Base-by-base conservation (phyloP, 176 grass and related monocot genomes). In the Oryza glumipatula region DNA sequence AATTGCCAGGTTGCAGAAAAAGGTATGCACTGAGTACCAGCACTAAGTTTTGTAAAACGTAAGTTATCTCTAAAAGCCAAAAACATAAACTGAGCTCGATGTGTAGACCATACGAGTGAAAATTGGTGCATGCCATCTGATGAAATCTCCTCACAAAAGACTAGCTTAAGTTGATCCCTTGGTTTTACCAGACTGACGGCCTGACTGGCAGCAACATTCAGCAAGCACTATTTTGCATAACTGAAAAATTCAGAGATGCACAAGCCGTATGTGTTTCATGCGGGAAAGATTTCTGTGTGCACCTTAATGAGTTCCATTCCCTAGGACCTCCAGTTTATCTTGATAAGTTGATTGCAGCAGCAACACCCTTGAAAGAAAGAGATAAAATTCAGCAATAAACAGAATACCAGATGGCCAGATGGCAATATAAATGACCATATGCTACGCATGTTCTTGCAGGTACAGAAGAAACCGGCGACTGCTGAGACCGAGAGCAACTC, bases 1-100 rank as follows among this genome's bases (percentile, higher is more conserved):
- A 9, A 35, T 74, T 11, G 43, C 23, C 58, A 35, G 2, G n/a
- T 30, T 66, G 33, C 70, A 83, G 26, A 71, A 83, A 73, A 83
- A 66, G 81, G 39, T 83, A 45, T 48, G 81, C 43, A 43, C 1
- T 71, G 10, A 32, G 64, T 61, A 72, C 13, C 15, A 68, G 33
- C 19, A 70, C 7, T n/a, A 45, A 41, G 15, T 26, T 28, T 81
- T 58, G 54, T 58, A 58, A 58, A 21, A 58, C 47, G 28, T 68
- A 81, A 70, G 46, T 11, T 70, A 51, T 70, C 30, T 81, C 19
- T 70, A 58, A 33, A 28, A 6, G 47, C 21, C 65, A 51, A 48
- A 41, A 30, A 0, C 79, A 58, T 39, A 14, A 21, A 38, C 1
- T 73, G 21, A 44, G 43, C 70, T 73, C 12, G 21, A 14, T 47